Percentiles rank a stretch among this genome's conserved stretches.
Conservation (phyloP, 371 early-diverging fungal species). For the Syncephalastrum racemosum region DNA sequence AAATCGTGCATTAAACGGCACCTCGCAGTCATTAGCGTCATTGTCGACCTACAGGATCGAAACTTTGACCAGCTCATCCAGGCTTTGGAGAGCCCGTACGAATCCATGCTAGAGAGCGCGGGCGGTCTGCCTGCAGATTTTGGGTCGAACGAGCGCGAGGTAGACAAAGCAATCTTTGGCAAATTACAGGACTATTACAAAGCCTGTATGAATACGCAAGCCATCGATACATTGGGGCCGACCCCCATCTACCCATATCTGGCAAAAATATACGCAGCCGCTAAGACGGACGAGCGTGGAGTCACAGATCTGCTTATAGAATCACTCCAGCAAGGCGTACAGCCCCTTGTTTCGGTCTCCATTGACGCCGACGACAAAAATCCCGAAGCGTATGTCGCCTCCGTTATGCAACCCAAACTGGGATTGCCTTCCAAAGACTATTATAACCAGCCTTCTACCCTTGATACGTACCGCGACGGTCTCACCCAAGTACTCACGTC, state of each 20-base stretch:
- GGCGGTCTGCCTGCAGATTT: conserved; percentile 1
- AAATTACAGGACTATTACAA: conserved; percentile 45
- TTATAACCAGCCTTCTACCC: conserved; percentile 37
- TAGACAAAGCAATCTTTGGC: conserved; percentile 39
- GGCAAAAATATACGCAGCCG: background rate
- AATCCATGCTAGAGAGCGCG: conserved; percentile 1
- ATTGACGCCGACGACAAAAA: conserved; percentile 49
- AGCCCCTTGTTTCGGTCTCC: conserved; percentile 27
- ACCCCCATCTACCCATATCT: conserved; percentile 45
- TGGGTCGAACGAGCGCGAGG: conserved; percentile 14
- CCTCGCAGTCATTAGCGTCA: too few relatives aligned
- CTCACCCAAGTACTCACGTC: conserved; percentile 22
- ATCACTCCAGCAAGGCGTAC: conserved; percentile 7
- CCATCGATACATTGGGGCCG: conserved; percentile 43
- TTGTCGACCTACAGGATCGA: background rate
- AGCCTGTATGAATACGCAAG: conserved; percentile 50
- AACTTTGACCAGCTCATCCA: background rate
- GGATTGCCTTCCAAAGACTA: conserved; percentile 61
- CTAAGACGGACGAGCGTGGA: too few relatives aligned
- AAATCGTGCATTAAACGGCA: background rate
- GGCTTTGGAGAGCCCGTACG: conserved; percentile 14
- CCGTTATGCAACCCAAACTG: conserved; percentile 40
- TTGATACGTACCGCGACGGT: conserved; percentile 35
- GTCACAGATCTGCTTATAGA: too few relatives aligned
- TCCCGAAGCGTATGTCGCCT: conserved; percentile 37